These are phyloP conservation scores for Marvania coccoides DNA, from an alignment of 139 green algal genomes.

Conservation along the genomic window DNA sequence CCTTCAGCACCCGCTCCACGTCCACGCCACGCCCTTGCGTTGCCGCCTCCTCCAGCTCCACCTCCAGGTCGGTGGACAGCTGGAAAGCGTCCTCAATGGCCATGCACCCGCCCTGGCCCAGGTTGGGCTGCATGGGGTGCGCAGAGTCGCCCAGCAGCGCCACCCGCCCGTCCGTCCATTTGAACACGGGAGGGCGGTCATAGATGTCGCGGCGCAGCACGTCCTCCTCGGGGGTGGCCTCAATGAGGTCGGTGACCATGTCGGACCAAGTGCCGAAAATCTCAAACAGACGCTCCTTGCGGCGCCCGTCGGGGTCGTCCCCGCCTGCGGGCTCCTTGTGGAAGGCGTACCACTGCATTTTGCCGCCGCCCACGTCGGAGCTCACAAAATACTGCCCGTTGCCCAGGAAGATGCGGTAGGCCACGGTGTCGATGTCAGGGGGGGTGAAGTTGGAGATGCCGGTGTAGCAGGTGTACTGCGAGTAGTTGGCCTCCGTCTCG, in stretches of 20 bases:
- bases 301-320: constrained; percentile 38
- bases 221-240: constrained; percentile 83
- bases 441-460: constrained; percentile 87
- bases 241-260: constrained; percentile 31
- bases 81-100: constrained; percentile 85
- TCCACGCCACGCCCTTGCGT: not conserved
- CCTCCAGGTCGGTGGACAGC: constrained; percentile 48
- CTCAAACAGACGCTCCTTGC: constrained; percentile 76
- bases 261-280: constrained; percentile 88
- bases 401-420: constrained; percentile 93
- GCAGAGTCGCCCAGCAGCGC: constrained; percentile 89
- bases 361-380: constrained; percentile 90
- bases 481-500: constrained; percentile 56
- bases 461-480: constrained; percentile 89
- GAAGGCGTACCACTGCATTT: constrained; percentile 99
- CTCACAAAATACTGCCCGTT: constrained; percentile 97
- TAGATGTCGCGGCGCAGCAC: constrained; percentile 93
- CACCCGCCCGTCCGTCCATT: constrained; percentile 71
- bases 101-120: constrained; percentile 95
- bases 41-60: constrained; percentile 3
- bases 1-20: constrained; percentile 21
- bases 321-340: constrained; percentile 76
- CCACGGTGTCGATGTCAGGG: constrained; percentile 76
- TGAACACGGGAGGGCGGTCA: constrained; percentile 58
- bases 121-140: constrained; percentile 95